Conservation (phyloP, 345 rosid species). For the Eucalyptus viminalis region DNA sequence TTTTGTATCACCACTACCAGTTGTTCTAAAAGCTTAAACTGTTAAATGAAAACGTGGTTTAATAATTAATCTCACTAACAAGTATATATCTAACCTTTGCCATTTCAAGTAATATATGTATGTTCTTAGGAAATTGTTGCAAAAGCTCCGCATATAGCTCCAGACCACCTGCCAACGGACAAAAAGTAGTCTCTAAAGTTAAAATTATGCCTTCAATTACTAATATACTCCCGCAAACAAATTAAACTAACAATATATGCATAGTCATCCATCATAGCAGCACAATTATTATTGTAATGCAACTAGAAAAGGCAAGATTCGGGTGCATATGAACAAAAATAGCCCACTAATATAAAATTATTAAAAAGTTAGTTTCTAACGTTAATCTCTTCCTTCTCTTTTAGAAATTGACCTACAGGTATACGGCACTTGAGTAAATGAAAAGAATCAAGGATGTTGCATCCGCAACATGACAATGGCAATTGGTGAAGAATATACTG, state of each 20-base stretch:
- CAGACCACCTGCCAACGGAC: constrained; percentile 63
- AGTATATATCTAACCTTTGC: constrained; percentile 60
- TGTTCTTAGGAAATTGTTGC: constrained; percentile 84
- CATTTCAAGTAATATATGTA: constrained; percentile 83
- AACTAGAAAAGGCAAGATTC: background rate
- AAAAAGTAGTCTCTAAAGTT: background rate
- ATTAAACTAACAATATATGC: background rate
- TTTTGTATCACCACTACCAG: too few relatives aligned
- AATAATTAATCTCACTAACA: too few relatives aligned
- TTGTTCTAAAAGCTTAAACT: too few relatives aligned
- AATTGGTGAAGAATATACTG: background rate
- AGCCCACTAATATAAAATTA: background rate
- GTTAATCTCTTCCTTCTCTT: background rate
- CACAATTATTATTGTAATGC: background rate
- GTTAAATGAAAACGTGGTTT: too few relatives aligned
- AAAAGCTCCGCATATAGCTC: constrained; percentile 73
- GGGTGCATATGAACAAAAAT: background rate
- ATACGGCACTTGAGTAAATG: background rate
- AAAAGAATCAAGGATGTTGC: background rate
- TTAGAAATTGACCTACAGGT: background rate
- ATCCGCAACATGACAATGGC: background rate
- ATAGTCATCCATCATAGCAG: background rate
- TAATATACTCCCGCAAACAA: background rate
- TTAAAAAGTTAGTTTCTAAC: background rate
- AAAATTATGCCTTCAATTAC: background rate